A percentile compares a stretch with the other conserved stretches of the same genome.
Conservation (phyloP, 768 basidiomycete species). For the Boletellus emodensis region DNA sequence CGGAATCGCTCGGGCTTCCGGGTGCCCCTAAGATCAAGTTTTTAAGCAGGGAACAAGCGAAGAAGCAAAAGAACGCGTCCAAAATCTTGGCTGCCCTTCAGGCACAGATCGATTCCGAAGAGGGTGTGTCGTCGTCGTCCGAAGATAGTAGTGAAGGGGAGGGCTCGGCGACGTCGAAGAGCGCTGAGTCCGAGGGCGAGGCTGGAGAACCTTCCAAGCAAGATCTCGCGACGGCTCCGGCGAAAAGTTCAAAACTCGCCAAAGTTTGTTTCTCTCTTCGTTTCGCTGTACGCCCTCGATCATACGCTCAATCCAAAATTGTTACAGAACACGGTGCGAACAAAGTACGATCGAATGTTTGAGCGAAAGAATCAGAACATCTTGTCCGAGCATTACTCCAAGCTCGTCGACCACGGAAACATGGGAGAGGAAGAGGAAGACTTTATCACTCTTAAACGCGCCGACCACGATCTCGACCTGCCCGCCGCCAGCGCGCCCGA, state of each 20-base stretch:
- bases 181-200: slow-evolving; percentile 22
- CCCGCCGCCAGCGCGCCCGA: slow-evolving; percentile 31
- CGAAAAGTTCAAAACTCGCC: slow-evolving; percentile 24
- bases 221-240: neutral
- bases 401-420: slow-evolving; percentile 71
- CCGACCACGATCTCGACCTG: slow-evolving; percentile 79
- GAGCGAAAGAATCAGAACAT: slow-evolving; percentile 93
- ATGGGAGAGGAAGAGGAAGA: slow-evolving; percentile 58
- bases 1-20: slow-evolving; percentile 87
- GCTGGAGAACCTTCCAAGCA: neutral
- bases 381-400: slow-evolving; percentile 84
- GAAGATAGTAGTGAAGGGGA: slow-evolving; percentile 17
- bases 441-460: slow-evolving; percentile 92
- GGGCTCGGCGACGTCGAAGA: slow-evolving; percentile 19
- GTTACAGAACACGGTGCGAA: slow-evolving; percentile 52
- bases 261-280: slow-evolving; percentile 38
- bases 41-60: slow-evolving; percentile 59
- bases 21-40: slow-evolving; percentile 97
- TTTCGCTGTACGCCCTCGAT: neutral
- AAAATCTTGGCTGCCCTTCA: slow-evolving; percentile 39
- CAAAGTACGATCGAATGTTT: slow-evolving; percentile 98
- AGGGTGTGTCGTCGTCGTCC: slow-evolving; percentile 6
- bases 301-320: neutral
- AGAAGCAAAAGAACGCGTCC: slow-evolving; percentile 72
- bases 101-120: slow-evolving; percentile 27